phyloP scores from a whole-genome alignment of 169 alveolate genomes.

The Toxoplasma gondii region DNA sequence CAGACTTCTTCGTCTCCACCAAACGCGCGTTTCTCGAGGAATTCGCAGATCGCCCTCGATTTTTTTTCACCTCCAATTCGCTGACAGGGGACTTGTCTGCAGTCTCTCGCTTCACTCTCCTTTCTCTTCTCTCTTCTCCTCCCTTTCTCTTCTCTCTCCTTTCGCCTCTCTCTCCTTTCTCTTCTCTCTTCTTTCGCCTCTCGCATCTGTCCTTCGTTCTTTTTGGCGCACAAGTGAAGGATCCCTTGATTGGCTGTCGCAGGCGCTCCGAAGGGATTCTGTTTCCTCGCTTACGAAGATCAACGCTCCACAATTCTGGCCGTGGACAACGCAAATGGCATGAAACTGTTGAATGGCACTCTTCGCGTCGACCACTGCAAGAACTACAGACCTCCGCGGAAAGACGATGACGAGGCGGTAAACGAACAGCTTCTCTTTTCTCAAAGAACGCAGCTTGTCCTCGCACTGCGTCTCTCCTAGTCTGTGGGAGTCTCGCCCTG shows the following conservation, averaged over 20 bases:
- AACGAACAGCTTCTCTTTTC: too few relatives aligned
- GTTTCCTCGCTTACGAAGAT: conserved; percentile 97
- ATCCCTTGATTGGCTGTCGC: neutral
- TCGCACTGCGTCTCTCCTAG: too few relatives aligned
- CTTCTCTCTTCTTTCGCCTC: neutral
- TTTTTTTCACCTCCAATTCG: too few relatives aligned
- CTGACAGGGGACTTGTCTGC: neutral
- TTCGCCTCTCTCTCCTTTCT: neutral
- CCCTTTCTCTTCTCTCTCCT: neutral
- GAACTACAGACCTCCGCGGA: conserved; percentile 81
- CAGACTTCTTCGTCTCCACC: neutral
- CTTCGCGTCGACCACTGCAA: conserved; percentile 96
- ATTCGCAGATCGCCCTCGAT: too few relatives aligned
- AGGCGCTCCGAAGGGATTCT: conserved; percentile 92
- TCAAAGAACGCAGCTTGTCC: too few relatives aligned
- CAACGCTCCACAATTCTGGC: conserved; percentile 98
- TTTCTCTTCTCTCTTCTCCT: neutral
- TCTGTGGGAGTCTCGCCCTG: too few relatives aligned
- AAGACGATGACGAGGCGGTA: neutral
- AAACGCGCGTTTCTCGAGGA: neutral
- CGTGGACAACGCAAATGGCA: conserved; percentile 98
- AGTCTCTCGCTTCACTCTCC: neutral
- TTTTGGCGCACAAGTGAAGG: neutral
- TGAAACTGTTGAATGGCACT: conserved; percentile 86
- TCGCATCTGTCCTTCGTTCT: neutral